Conservation (phyloP, 2,329 filamentous ascomycete species). For the Diaporthe sp. region DNA sequence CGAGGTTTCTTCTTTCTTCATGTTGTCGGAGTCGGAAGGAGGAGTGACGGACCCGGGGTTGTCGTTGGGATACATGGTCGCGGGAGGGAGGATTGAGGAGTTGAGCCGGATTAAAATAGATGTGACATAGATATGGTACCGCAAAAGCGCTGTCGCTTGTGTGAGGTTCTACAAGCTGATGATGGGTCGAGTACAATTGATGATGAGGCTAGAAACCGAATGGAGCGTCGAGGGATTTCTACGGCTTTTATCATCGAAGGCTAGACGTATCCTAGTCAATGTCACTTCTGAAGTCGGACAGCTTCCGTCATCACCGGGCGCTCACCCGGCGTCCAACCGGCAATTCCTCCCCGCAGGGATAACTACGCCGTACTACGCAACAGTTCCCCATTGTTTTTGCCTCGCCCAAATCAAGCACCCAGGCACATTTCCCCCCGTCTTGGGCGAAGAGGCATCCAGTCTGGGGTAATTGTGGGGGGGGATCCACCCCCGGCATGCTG, state of each 20-base stretch:
- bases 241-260: neutral
- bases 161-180: neutral
- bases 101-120: neutral
- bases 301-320: neutral
- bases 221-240: neutral
- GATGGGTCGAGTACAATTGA: neutral
- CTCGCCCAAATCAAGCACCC: neutral
- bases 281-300: neutral
- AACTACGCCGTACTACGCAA: neutral
- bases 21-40: neutral
- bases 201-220: neutral
- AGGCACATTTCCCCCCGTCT: neutral
- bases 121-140: neutral
- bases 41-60: neutral
- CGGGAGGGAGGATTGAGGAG: neutral
- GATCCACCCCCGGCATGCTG: neutral
- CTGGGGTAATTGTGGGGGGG: neutral
- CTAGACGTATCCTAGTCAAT: neutral
- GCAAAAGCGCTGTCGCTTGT: neutral
- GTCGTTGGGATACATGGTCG: neutral
- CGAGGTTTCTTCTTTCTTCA: neutral
- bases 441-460: neutral
- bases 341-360: neutral
- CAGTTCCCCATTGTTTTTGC: neutral
- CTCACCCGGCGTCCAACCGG: neutral